Evolutionary conservation across 106 monocot genomes (phyloP).

Genomic region (Dendrobium officinale): DNA sequence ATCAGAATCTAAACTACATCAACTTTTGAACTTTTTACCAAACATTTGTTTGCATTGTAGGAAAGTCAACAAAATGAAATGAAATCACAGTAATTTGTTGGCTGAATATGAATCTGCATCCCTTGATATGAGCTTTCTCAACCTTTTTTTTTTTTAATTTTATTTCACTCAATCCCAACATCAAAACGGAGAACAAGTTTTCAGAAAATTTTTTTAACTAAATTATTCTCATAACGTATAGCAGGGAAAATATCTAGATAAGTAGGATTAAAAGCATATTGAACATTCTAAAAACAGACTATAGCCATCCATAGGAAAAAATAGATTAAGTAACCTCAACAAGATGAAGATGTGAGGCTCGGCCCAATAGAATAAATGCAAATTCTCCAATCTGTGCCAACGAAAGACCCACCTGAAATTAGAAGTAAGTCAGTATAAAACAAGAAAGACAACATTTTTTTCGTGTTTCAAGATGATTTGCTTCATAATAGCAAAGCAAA

Average conservation of each 20-base stretch:
- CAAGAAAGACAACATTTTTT: not conserved
- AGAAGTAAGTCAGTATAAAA: not conserved
- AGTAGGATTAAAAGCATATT: not conserved
- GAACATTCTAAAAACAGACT: not conserved
- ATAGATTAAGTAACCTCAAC: slow-evolving; percentile 46
- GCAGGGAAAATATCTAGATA: not conserved
- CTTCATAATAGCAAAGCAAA: not conserved
- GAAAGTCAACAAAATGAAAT: not conserved
- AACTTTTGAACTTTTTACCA: not conserved
- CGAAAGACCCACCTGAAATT: slow-evolving; percentile 70
- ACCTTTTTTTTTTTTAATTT: not conserved
- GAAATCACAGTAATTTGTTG: not conserved
- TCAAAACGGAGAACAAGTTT: not conserved
- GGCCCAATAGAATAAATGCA: slow-evolving; percentile 92
- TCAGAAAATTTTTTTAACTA: not conserved
- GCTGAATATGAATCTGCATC: not conserved
- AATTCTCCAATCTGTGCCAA: slow-evolving; percentile 98
- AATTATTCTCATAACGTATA: not conserved
- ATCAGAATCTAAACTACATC: not conserved
- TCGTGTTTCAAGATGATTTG: not conserved
- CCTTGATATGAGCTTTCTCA: not conserved
- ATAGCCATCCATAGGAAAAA: not conserved
- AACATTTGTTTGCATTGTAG: not conserved
- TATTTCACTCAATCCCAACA: not conserved
- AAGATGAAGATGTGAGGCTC: slow-evolving; percentile 98